A percentile compares a stretch with the other conserved stretches of the same genome.
phyloP scores from a whole-genome alignment of 2,329 filamentous ascomycete species.

The Penicillium polonicum region DNA sequence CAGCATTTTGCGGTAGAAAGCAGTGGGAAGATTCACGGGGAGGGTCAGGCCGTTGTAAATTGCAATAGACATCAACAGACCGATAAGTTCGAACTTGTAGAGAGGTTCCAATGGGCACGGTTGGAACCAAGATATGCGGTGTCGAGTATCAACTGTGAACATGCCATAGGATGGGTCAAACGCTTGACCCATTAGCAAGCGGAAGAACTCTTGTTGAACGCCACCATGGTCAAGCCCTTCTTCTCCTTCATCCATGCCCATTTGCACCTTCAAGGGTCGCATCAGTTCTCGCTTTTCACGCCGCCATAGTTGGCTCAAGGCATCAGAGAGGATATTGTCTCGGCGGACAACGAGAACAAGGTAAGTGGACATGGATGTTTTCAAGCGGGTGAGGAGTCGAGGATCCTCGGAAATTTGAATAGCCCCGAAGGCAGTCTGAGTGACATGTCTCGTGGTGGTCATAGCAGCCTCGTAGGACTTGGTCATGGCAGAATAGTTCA shows the following conservation, averaged over 20 bases:
- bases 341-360: constrained; percentile 69
- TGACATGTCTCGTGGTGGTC: constrained; percentile 47
- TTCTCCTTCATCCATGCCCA: constrained; percentile 79
- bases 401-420: constrained; percentile 56
- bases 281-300: constrained; percentile 78
- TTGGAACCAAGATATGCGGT: constrained; percentile 83
- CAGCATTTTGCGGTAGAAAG: constrained; percentile 78
- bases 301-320: constrained; percentile 86
- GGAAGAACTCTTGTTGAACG: constrained; percentile 95
- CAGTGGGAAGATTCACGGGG: constrained; percentile 82
- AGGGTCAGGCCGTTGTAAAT: constrained; percentile 91
- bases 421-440: constrained; percentile 45
- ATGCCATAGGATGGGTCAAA: constrained; percentile 72
- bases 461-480: constrained; percentile 69
- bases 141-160: constrained; percentile 75
- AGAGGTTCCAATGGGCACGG: constrained; percentile 76
- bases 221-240: constrained; percentile 91
- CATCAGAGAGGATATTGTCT: constrained; percentile 66
- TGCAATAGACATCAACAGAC: constrained; percentile 82
- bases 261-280: constrained; percentile 81
- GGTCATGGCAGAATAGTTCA: constrained; percentile 87
- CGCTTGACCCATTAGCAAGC: constrained; percentile 75
- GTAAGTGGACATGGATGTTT: constrained; percentile 67
- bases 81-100: constrained; percentile 88
- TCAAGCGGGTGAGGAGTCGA: constrained; percentile 62